Conservation (phyloP, 495 filamentous ascomycete species). For the Podospora pseudopauciseta region DNA sequence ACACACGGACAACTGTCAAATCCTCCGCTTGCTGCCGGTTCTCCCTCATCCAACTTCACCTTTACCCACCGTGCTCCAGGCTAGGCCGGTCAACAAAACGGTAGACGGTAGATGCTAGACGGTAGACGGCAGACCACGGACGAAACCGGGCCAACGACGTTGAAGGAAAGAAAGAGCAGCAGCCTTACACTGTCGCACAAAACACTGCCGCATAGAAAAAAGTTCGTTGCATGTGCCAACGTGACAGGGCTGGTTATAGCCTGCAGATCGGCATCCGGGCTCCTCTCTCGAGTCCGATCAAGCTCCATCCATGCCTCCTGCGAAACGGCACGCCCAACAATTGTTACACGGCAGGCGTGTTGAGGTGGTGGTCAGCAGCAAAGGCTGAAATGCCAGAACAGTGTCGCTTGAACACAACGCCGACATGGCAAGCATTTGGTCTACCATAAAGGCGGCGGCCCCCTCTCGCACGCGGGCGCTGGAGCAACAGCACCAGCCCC, state of each 20-base stretch:
- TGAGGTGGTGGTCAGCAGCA: conserved; percentile 2
- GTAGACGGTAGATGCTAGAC: background rate
- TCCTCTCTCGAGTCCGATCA: background rate
- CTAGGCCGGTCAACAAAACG: background rate
- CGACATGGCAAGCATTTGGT: conserved; percentile 22
- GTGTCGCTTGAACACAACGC: background rate
- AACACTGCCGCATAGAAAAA: background rate
- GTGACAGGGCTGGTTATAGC: background rate
- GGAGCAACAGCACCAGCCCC: background rate
- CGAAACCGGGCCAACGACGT: background rate
- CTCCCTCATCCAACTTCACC: too few relatives aligned
- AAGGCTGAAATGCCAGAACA: background rate
- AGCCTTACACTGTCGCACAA: background rate
- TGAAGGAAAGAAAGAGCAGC: background rate
- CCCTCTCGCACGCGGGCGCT: conserved; percentile 3
- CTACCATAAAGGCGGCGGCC: conserved; percentile 23
- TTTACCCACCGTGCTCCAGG: too few relatives aligned
- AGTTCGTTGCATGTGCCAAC: background rate
- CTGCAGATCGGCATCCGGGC: background rate
- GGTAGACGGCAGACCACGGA: background rate
- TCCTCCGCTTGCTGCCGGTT: background rate
- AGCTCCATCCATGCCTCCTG: background rate
- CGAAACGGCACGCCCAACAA: background rate
- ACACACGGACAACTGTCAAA: background rate
- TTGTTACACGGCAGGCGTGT: background rate